phyloP scores from a whole-genome alignment of 140 eudicot genomes.

The Cichorium intybus region DNA sequence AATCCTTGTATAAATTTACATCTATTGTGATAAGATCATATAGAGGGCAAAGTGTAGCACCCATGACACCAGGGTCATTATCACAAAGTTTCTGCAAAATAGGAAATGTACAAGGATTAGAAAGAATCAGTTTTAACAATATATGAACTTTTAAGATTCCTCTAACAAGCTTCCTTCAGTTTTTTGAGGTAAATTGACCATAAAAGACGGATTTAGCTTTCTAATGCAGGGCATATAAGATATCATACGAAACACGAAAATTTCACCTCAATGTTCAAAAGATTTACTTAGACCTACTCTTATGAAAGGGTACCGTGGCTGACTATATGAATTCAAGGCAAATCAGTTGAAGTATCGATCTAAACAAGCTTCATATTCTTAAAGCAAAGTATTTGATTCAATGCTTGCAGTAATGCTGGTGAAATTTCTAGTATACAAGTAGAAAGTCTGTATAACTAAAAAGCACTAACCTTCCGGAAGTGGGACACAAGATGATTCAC shows the following conservation, averaged over 20 bases:
- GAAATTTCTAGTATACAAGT: not conserved
- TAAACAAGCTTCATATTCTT: not conserved
- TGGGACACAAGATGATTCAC: constrained; percentile 75
- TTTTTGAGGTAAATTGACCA: constrained; percentile 7
- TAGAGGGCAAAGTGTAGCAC: constrained; percentile 91
- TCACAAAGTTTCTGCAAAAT: constrained; percentile 83
- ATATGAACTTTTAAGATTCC: not conserved
- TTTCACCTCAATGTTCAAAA: constrained; percentile 2
- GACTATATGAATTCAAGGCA: constrained; percentile 4
- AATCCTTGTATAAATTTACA: constrained; percentile 78
- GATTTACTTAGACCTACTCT: not conserved
- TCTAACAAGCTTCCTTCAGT: constrained; percentile 8
- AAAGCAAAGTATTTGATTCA: not conserved
- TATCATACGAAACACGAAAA: constrained; percentile 9
- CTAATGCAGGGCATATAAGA: constrained; percentile 4
- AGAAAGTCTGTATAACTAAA: constrained; percentile 5
- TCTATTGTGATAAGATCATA: constrained; percentile 74
- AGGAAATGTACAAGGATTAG: constrained; percentile 8
- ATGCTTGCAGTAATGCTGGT: constrained; percentile 15
- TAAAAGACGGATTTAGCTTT: not conserved
- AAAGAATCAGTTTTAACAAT: constrained; percentile 7
- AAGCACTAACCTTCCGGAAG: constrained; percentile 66
- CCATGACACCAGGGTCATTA: constrained; percentile 99
- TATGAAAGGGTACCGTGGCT: not conserved
- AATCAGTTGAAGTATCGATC: not conserved